Evolutionary conservation across 2,329 filamentous ascomycete genomes (phyloP).

Genomic region (Ilyonectria robusta): DNA sequence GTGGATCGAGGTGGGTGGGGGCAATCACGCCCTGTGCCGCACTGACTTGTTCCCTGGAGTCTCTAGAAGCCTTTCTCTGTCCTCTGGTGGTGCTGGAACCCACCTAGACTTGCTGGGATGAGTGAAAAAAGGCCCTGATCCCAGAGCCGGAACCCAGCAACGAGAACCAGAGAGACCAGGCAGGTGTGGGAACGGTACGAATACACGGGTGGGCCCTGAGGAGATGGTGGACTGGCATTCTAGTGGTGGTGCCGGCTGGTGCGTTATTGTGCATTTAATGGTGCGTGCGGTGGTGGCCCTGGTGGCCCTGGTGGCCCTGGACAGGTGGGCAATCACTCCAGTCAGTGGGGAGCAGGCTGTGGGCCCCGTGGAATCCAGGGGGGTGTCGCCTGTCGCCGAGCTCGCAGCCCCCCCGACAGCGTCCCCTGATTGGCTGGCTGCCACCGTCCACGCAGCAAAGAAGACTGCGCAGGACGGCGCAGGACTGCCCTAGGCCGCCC

Average conservation of each 20-base stretch:
- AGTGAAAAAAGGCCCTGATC: not conserved
- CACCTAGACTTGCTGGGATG: not conserved
- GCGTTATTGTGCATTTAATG: slow-evolving; percentile 2
- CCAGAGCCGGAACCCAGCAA: not conserved
- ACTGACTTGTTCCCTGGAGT: slow-evolving; percentile 27
- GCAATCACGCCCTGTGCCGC: slow-evolving; percentile 20
- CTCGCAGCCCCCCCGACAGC: slow-evolving; percentile 18
- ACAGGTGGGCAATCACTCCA: slow-evolving; percentile 1
- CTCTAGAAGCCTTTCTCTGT: slow-evolving; percentile 27
- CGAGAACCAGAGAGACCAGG: not conserved
- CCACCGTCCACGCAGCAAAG: slow-evolving; percentile 37
- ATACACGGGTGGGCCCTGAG: not conserved
- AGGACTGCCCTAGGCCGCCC: slow-evolving; percentile 43
- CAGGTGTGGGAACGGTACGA: slow-evolving; percentile 7
- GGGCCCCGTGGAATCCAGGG: slow-evolving; percentile 12
- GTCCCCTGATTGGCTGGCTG: slow-evolving; percentile 37
- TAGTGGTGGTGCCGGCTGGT: slow-evolving; percentile 16
- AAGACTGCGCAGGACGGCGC: slow-evolving; percentile 29
- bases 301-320: slow-evolving; percentile 2
- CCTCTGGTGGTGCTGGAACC: slow-evolving; percentile 9
- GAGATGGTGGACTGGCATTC: slow-evolving; percentile 8
- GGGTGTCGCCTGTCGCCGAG: slow-evolving; percentile 29
- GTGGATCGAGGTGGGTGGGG: slow-evolving; percentile 18
- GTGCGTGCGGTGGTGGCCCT: slow-evolving; percentile 6
- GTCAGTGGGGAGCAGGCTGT: slow-evolving; percentile 10